These are phyloP conservation scores for Aethionema arabicum DNA, from an alignment of 345 rosid species.

Conservation along the genomic window DNA sequence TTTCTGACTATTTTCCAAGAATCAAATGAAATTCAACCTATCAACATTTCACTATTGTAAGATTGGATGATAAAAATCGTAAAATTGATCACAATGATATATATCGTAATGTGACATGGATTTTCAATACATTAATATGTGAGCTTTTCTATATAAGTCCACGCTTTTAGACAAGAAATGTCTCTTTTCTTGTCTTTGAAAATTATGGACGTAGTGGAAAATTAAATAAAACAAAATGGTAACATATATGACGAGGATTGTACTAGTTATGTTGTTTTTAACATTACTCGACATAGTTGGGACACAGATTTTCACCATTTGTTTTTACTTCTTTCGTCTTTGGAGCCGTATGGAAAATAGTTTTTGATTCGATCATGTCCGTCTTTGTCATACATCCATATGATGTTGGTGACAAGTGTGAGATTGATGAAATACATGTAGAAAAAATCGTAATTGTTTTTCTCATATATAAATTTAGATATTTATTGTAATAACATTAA, in stretches of 20 bases:
- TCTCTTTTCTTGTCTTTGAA: slow-evolving; percentile 54
- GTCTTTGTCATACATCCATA: slow-evolving; percentile 61
- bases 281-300: slow-evolving; percentile 49
- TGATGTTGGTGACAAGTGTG: no score
- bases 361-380: slow-evolving; percentile 61
- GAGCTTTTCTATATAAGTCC: slow-evolving; percentile 29
- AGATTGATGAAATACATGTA: no score
- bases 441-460: no score
- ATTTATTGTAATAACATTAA: no score
- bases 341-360: slow-evolving; percentile 56
- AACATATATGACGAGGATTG: slow-evolving; percentile 40
- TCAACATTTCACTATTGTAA: no score
- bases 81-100: no score
- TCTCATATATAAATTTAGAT: no score
- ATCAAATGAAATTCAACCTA: no score
- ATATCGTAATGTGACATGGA: no score
- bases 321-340: slow-evolving; percentile 53
- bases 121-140: no score
- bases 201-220: slow-evolving; percentile 54
- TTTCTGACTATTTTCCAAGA: no score
- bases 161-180: slow-evolving; percentile 51
- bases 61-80: no score
- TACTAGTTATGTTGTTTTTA: slow-evolving; percentile 44
- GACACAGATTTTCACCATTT: slow-evolving; percentile 15
- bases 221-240: slow-evolving; percentile 56